Evolutionary conservation across 495 filamentous ascomycete genomes (phyloP), one percentile per base, ranked within the genome.

Genomic region (Penicillium atrosanguineum): DNA sequence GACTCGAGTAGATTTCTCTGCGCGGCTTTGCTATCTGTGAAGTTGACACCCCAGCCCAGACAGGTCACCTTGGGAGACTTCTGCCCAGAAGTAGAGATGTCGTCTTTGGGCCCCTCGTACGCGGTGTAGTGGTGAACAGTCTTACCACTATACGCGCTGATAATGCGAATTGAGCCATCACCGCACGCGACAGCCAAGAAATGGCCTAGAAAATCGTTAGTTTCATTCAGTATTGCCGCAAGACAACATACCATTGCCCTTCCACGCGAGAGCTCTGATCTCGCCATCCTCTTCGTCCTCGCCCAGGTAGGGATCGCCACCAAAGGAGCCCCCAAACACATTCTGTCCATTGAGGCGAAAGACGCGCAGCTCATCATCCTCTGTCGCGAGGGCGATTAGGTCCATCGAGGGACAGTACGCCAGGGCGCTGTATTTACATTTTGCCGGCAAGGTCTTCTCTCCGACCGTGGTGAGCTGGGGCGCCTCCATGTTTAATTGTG

Each of bases 381-480:
- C 71, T 4, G 85, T 85, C n/a, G 84, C 86, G 31, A 90, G 72
- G 12, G 85, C 86, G 38, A 90, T 72, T 48, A 96, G 78, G 70
- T 94, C 89, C 81, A 93, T 89, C 21, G 83, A 83, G 9, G 91
- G 90, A 71, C 89, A 93, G 69, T 87, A 90, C 15, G 86, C 75
- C 28, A 91, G 62, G 46, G 83, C 77, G 49, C 72, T 69, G 41
- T 76, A 56, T 52, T 84, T 80, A 57, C 83, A 77, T 63, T 75
- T 78, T 55, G 77, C 72, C 20, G 78, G 72, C 15, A 85, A 64
- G 44, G 70, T 70, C 60, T 85, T 85, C 62, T 86, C 81, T 28
- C 76, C 79, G 42, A 82, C 72, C n/a, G 69, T 61, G 2, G 64
- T 64, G 57, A 77, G 68, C 46, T 73, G 70, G 50, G 66, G 71